phyloP scores from a whole-genome alignment of 2,329 filamentous ascomycete genomes.

The Alternaria postmessia region DNA sequence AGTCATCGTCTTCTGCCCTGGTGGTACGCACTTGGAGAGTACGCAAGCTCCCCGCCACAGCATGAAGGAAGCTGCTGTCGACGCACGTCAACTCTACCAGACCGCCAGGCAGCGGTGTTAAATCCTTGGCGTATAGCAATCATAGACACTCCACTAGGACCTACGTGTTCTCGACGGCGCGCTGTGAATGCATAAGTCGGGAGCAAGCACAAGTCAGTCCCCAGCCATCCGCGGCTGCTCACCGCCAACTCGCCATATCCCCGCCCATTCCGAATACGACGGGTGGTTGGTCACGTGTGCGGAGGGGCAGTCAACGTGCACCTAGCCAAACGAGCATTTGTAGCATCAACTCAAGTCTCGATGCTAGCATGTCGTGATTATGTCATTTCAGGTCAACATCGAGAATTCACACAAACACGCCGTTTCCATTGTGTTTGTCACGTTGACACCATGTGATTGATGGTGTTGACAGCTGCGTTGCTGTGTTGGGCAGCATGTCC shows the following conservation, averaged over 20 bases:
- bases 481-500: slow-evolving; percentile 17
- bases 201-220: slow-evolving; percentile 18
- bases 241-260: slow-evolving; percentile 43
- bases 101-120: slow-evolving; percentile 44
- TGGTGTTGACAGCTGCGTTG: slow-evolving; percentile 19
- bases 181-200: slow-evolving; percentile 28
- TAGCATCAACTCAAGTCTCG: not conserved
- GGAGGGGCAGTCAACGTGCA: slow-evolving; percentile 39
- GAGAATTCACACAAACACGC: not conserved
- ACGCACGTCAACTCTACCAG: slow-evolving; percentile 27
- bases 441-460: slow-evolving; percentile 5
- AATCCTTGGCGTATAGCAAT: slow-evolving; percentile 31
- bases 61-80: slow-evolving; percentile 27
- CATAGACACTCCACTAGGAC: slow-evolving; percentile 24
- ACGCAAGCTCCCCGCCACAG: slow-evolving; percentile 51
- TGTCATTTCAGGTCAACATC: not conserved
- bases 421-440: not conserved
- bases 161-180: slow-evolving; percentile 33
- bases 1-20: slow-evolving; percentile 35
- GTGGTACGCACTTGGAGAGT: slow-evolving; percentile 18
- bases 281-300: slow-evolving; percentile 34
- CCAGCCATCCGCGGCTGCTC: slow-evolving; percentile 47
- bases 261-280: slow-evolving; percentile 13
- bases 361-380: not conserved
- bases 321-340: slow-evolving; percentile 10